A percentile compares a stretch with the other conserved stretches of the same genome.
Evolutionary conservation across 441 rosid genomes (phyloP).

Genomic region (Eugenia klotzschiana): DNA sequence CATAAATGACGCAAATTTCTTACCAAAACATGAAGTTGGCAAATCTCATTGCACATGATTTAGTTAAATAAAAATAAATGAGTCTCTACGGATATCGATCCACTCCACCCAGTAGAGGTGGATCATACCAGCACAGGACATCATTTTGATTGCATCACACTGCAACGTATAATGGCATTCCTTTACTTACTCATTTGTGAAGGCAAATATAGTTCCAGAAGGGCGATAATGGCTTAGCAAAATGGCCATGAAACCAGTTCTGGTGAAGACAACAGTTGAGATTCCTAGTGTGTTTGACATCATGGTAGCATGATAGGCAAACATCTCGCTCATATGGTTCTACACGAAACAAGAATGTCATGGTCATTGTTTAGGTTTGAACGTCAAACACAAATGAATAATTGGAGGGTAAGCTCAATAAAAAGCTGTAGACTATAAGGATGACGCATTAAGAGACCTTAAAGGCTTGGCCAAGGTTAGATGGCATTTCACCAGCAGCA

Average conservation of each 20-base stretch:
- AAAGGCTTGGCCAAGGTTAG: slow-evolving; percentile 87
- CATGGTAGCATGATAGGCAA: slow-evolving; percentile 98
- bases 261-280: slow-evolving; percentile 89
- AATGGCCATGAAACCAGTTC: slow-evolving; percentile 90
- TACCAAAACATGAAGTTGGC: neutral
- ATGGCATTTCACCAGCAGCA: slow-evolving; percentile 60
- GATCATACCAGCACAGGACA: neutral
- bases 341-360: slow-evolving; percentile 16
- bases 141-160: neutral
- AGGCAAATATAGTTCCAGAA: slow-evolving; percentile 88
- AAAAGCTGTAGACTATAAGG: neutral
- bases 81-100: neutral
- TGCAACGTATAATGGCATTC: neutral
- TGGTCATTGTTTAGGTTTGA: slow-evolving; percentile 1
- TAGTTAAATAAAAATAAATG: neutral
- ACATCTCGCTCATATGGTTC: slow-evolving; percentile 98
- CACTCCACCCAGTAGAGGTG: neutral
- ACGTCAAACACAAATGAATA: neutral
- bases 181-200: slow-evolving; percentile 73
- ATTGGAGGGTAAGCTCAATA: neutral
- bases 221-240: slow-evolving; percentile 89
- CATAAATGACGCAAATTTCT: neutral
- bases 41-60: neutral
- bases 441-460: slow-evolving; percentile 32
- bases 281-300: slow-evolving; percentile 98